phyloP scores from a whole-genome alignment of 2,329 filamentous ascomycete species.

The Exserohilum rostratum region DNA sequence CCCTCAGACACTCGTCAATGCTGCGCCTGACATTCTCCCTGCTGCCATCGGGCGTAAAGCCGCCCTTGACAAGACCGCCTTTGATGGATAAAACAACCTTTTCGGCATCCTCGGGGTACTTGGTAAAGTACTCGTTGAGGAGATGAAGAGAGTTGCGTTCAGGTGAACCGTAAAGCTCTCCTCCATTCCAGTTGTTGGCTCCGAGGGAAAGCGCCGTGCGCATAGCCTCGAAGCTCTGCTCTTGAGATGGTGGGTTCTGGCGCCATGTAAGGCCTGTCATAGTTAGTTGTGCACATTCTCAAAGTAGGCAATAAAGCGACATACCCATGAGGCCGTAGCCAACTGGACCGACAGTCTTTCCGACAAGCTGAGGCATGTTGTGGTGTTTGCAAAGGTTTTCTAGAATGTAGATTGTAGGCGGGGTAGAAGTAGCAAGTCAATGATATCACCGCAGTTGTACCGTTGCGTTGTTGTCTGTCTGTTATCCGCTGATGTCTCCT shows the following conservation, averaged over 20 bases:
- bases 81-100: conserved; percentile 61
- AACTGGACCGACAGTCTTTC: conserved; percentile 49
- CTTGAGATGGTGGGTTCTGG: conserved; percentile 41
- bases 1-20: conserved; percentile 54
- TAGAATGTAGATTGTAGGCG: conserved; percentile 1
- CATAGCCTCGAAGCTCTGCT: conserved; percentile 54
- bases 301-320: neutral
- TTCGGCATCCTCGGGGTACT: conserved; percentile 57
- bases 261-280: conserved; percentile 55
- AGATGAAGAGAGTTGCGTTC: conserved; percentile 56
- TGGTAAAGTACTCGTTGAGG: conserved; percentile 58
- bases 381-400: conserved; percentile 3
- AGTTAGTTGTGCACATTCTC: conserved; percentile 13
- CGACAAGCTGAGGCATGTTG: conserved; percentile 43
- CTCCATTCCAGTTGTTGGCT: conserved; percentile 59
- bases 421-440: conserved; percentile 3
- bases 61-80: conserved; percentile 49
- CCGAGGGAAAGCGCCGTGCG: conserved; percentile 50
- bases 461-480: neutral
- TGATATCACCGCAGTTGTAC: conserved; percentile 1
- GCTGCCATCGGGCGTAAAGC: conserved; percentile 49
- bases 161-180: conserved; percentile 56
- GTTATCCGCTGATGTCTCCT: neutral
- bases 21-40: conserved; percentile 50
- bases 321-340: conserved; percentile 58